Conservation (phyloP, 345 rosid species). For the Gossypium thurberi region DNA sequence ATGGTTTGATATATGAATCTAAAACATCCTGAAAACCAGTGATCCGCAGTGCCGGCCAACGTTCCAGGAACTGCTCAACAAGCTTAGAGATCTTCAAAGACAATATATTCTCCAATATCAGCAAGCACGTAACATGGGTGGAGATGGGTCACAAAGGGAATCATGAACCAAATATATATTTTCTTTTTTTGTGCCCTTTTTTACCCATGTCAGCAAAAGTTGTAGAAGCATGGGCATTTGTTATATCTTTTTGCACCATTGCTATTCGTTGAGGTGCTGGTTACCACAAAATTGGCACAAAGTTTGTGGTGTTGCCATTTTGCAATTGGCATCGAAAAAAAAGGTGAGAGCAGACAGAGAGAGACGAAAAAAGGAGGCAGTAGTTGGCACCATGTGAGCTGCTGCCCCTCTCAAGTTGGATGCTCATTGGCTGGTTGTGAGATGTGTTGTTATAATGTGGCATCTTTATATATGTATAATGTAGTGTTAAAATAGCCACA, state of each 20-base stretch:
- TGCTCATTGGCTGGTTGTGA: conserved; percentile 14
- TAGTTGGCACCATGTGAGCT: conserved; percentile 15
- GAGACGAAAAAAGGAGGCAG: neutral
- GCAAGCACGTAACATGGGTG: conserved; percentile 52
- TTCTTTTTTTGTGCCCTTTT: neutral
- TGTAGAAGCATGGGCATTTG: neutral
- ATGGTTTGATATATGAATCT: conserved; percentile 5
- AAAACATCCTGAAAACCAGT: conserved; percentile 33
- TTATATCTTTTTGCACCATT: neutral
- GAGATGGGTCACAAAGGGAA: conserved; percentile 43
- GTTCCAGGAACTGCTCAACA: conserved; percentile 83
- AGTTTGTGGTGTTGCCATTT: neutral
- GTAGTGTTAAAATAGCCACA: neutral
- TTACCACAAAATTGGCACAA: neutral
- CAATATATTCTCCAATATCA: conserved; percentile 52
- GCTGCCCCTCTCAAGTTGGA: neutral
- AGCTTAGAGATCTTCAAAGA: conserved; percentile 73
- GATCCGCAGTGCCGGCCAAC: conserved; percentile 68
- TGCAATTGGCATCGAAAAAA: neutral
- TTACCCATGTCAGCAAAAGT: neutral
- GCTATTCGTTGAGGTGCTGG: neutral
- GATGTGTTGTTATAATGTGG: neutral
- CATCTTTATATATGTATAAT: neutral
- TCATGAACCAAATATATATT: conserved; percentile 3
- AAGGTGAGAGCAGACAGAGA: neutral